These are phyloP conservation scores for Actinidia arguta DNA, from an alignment of 179 eudicot genomes.

Conservation along the genomic window DNA sequence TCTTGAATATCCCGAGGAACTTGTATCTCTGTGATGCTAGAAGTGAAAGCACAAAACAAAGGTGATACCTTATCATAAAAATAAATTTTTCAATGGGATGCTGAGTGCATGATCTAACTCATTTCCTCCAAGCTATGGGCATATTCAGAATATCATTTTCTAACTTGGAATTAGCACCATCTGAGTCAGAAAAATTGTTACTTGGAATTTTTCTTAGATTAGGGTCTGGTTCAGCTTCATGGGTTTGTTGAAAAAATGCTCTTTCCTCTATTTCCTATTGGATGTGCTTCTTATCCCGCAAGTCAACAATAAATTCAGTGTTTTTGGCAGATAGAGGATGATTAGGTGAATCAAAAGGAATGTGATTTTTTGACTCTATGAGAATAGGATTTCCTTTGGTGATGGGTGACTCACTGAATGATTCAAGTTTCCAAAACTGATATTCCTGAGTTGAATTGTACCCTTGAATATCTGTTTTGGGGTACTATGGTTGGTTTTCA, in stretches of 20 bases:
- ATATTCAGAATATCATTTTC: too few relatives aligned
- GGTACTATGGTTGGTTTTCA: too few relatives aligned
- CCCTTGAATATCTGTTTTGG: too few relatives aligned
- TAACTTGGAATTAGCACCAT: not conserved
- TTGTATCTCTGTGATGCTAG: not conserved
- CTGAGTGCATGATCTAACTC: not conserved
- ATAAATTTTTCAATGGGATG: not conserved
- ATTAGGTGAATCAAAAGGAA: not conserved
- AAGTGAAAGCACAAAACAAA: not conserved
- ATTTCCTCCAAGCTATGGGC: not conserved
- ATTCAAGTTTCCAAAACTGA: too few relatives aligned
- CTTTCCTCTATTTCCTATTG: not conserved
- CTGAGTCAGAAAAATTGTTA: too few relatives aligned
- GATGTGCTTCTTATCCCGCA: not conserved
- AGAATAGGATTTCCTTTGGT: too few relatives aligned
- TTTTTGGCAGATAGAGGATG: not conserved
- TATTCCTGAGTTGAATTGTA: too few relatives aligned
- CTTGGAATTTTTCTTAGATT: not conserved
- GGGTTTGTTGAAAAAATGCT: not conserved
- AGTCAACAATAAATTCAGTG: not conserved
- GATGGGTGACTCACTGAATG: too few relatives aligned
- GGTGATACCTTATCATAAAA: not conserved
- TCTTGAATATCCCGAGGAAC: too few relatives aligned
- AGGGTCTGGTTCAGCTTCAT: not conserved
- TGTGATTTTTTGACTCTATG: too few relatives aligned